Evolutionary conservation across 805 yeast species (phyloP).

Genomic region (Kodamaea neixiangensis): DNA sequence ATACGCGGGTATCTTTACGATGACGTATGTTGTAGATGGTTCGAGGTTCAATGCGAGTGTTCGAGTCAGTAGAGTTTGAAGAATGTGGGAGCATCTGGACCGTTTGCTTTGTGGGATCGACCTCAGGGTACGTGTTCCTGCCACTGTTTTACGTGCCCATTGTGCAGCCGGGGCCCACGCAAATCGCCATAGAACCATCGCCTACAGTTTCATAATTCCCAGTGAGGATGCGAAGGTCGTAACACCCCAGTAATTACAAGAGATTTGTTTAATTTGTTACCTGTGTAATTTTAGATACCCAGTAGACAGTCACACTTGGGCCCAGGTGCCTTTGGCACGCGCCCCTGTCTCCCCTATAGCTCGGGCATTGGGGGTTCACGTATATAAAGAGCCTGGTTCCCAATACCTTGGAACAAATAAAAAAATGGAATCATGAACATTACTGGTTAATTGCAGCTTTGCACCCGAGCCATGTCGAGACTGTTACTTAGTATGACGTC

Average conservation of each 20-base stretch:
- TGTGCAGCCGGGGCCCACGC: background rate
- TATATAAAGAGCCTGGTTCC: background rate
- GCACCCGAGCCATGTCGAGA: slow-evolving; percentile 3
- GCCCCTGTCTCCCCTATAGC: background rate
- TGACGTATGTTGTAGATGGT: background rate
- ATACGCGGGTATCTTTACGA: background rate
- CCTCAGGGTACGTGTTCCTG: too few relatives aligned
- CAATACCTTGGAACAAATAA: background rate
- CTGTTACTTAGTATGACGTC: background rate
- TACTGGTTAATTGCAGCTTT: background rate
- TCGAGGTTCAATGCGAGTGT: background rate
- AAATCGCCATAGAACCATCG: background rate
- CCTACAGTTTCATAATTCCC: background rate
- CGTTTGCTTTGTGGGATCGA: background rate
- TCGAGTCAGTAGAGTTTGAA: background rate
- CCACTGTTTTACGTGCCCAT: background rate
- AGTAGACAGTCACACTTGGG: background rate
- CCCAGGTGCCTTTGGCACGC: background rate
- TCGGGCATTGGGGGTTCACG: too few relatives aligned
- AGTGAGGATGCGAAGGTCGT: background rate
- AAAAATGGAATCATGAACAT: background rate
- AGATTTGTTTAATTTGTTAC: slow-evolving; percentile 2
- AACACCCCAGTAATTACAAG: slow-evolving; percentile 1
- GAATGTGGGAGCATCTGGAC: background rate
- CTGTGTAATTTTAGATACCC: background rate